Conservation (phyloP, 2,329 filamentous ascomycete species). For the Clarireedia sp. region DNA sequence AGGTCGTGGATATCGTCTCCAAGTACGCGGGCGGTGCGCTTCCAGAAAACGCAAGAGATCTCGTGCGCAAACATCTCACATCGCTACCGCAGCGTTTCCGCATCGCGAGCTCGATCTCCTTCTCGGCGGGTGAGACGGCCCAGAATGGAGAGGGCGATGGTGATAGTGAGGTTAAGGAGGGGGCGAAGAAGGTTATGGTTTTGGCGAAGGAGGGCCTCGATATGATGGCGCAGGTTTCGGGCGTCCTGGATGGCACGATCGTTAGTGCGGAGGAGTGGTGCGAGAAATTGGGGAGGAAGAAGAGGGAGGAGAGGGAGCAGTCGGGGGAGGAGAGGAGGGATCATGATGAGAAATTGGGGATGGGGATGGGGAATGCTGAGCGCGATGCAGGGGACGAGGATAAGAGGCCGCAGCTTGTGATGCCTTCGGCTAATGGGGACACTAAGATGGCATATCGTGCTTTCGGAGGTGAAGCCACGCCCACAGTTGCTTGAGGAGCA, state of each 20-base stretch:
- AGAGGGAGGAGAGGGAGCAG: constrained; percentile 23
- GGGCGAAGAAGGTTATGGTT: constrained; percentile 71
- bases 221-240: constrained; percentile 87
- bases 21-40: constrained; percentile 86
- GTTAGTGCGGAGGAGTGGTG: constrained; percentile 90
- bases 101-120: constrained; percentile 49
- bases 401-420: background rate
- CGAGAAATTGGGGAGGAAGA: constrained; percentile 55
- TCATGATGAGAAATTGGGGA: background rate
- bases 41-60: constrained; percentile 75
- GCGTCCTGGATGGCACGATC: constrained; percentile 81
- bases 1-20: constrained; percentile 76
- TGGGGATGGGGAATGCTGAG: too few relatives aligned
- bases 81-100: constrained; percentile 79
- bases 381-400: background rate
- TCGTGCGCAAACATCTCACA: constrained; percentile 78
- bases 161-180: constrained; percentile 41
- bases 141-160: constrained; percentile 28
- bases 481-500: too few relatives aligned
- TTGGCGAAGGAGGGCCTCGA: constrained; percentile 86
- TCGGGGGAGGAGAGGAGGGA: background rate
- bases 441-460: background rate
- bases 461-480: too few relatives aligned
- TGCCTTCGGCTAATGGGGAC: background rate
- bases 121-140: constrained; percentile 17